Base-by-base conservation (phyloP, 2,329 filamentous ascomycete species). In the Xylaria arbuscula region DNA sequence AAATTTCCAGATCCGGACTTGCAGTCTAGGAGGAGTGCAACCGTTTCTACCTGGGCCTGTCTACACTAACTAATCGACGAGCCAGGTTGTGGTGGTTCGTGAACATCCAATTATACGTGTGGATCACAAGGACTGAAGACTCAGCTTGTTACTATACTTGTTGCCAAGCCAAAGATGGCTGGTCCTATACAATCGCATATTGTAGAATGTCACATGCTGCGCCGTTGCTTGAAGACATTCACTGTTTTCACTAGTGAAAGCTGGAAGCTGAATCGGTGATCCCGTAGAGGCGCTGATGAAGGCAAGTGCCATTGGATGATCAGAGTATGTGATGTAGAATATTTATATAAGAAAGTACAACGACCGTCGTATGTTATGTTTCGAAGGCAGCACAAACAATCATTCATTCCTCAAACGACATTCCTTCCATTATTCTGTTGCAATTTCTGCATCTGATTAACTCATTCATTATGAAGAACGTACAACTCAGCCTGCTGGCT, bases 381-480 rank as follows among this genome's bases (percentile, higher is more conserved):
- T 19, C 7, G 56, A 34, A 1, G 24, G 7, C 24, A 36, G 24
- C 24, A 11, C 22, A 36, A 58, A 42, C 47, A 38, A 47, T 8
- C 32, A 40, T 11, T 56, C 32, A 47, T 50, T 59, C 34, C n/a
- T 67, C 38, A 42, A 51, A 28, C n/a, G 7, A 28, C 8, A 24
- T 42, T 11, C 11, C 10, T 36, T n/a, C 17, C 3, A 5, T 11
- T 2, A 42, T 28, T 8, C 5, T 57, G 17, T 56, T 50, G 19
- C 45, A 24, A 47, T 53, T 53, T 19, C 13, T 50, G 6, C 50
- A 22, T 11, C 19, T 51, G 5, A 38, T 56, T 32, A 58, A 24
- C 40, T 28, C 13, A 48, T 56, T 67, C 55, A 48, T 9, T 17
- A 69, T 69, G 67, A 69, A 64, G 64, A 69, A 54, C 55, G 13